Evolutionary conservation across 176 grass and related monocot genomes (phyloP).

Genomic region (Oryza rufipogon): DNA sequence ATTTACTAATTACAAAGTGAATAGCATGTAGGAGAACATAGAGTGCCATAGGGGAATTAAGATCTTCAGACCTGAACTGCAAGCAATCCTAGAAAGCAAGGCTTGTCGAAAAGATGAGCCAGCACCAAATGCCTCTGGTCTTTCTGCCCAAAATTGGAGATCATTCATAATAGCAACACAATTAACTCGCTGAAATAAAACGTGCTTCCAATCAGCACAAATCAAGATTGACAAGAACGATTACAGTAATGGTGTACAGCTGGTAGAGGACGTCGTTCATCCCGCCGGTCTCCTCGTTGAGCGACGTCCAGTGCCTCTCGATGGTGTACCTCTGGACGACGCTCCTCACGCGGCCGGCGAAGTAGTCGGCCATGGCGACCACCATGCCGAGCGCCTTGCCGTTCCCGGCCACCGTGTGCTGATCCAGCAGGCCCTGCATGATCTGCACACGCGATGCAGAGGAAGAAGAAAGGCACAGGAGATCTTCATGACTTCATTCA

Average conservation of each 20-base stretch:
- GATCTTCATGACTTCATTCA: neutral
- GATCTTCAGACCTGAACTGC: conserved; percentile 63
- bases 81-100: conserved; percentile 93
- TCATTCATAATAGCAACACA: no score
- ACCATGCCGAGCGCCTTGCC: conserved; percentile 66
- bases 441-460: conserved; percentile 46
- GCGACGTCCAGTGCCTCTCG: conserved; percentile 84
- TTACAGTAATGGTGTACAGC: conserved; percentile 83
- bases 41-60: neutral
- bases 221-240: neutral
- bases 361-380: conserved; percentile 85
- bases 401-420: conserved; percentile 68
- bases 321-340: conserved; percentile 73
- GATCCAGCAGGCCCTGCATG: conserved; percentile 92
- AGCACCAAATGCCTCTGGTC: conserved; percentile 77
- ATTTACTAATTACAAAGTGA: neutral
- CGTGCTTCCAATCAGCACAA: neutral
- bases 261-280: conserved; percentile 99
- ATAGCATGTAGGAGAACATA: neutral
- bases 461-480: neutral
- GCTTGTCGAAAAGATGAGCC: conserved; percentile 95
- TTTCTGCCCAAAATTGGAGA: conserved; percentile 43
- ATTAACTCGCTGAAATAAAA: neutral
- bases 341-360: conserved; percentile 66
- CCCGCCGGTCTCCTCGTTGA: conserved; percentile 97